phyloP scores from a whole-genome alignment of 2,329 filamentous ascomycete genomes.

The Conoideocrella luteorostrata region DNA sequence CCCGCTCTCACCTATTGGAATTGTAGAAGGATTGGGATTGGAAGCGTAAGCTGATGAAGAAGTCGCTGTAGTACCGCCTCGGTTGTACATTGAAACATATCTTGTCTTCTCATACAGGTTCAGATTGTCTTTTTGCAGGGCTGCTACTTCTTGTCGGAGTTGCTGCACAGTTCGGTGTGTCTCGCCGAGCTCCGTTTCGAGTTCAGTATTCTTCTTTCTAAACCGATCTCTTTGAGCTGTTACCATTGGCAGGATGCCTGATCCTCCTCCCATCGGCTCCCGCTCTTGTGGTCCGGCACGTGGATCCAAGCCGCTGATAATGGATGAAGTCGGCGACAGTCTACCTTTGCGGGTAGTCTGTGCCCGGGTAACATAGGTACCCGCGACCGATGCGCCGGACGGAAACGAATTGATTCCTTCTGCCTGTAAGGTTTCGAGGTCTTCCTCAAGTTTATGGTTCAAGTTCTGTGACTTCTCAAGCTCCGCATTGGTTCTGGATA shows the following conservation, averaged over 20 bases:
- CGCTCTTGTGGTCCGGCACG: constrained; percentile 40
- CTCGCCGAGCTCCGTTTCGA: constrained; percentile 85
- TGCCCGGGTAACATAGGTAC: constrained; percentile 69
- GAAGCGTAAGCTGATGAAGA: constrained; percentile 59
- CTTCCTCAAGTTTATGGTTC: constrained; percentile 84
- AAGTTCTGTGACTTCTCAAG: constrained; percentile 78
- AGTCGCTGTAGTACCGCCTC: constrained; percentile 54
- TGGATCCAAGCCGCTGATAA: constrained; percentile 93
- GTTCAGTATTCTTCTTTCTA: constrained; percentile 88
- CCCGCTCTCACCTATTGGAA: constrained; percentile 50
- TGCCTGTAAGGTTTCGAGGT: constrained; percentile 80
- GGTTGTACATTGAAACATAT: constrained; percentile 90
- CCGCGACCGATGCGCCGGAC: constrained; percentile 85
- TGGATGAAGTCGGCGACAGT: constrained; percentile 89
- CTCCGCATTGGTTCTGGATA: constrained; percentile 77
- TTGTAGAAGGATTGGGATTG: constrained; percentile 70
- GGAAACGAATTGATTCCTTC: constrained; percentile 80
- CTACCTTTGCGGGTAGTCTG: constrained; percentile 61
- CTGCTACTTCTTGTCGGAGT: constrained; percentile 82
- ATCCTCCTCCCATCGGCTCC: constrained; percentile 66
- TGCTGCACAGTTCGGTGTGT: constrained; percentile 76
- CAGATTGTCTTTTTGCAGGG: constrained; percentile 91
- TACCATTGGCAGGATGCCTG: constrained; percentile 94
- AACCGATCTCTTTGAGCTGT: constrained; percentile 96
- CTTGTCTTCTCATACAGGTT: constrained; percentile 96